Base-by-base conservation (phyloP, 1,284 basidiomycete genomes). In the Microstroma glucosiphilum region DNA sequence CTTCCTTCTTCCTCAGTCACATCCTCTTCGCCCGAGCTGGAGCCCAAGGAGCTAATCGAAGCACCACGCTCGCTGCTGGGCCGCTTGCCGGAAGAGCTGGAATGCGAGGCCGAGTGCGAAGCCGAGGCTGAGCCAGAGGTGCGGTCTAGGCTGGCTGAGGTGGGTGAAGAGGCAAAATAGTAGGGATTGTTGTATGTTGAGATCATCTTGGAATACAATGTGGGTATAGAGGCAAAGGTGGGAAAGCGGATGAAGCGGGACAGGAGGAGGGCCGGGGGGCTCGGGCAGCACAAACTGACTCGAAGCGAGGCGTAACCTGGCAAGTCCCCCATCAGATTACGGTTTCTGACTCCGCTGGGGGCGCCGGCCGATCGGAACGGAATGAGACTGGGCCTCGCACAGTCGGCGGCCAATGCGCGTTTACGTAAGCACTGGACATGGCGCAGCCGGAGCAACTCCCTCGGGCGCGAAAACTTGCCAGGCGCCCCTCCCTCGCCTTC, bases 391-490 rank as follows among this genome's bases (percentile, higher is more conserved):
- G 30, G 30, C 30, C 9, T 9, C 3, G 30, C 30, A 37, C 30
- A 3, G 30, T 9, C 30, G 9, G 30, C 30, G 3, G 30, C 30
- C 56, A 40, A 23, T 25, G 13, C 30, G 23, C 51, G 23, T 17
- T 30, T 30, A 54, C 51, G 23, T 30, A 25, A 19, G 51, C 17
- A 54, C 23, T 15, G 13, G 11, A 30, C 49, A n/a, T n/a, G 11
- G 51, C 23, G 51, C 23, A 25, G 41, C n/a, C 23, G 37, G 46
- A 62, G 62, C 63, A 62, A 62, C 61, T 57, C 21, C 25, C 37
- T 59, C 63, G 62, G 60, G 63, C 62, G 63, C 49, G 15, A 6
- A 25, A n/a, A 43, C 30, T 8, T n/a, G 9, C 19, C 46, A 43
- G 54, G 21, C 21, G 30, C 40, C 8, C 46, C 46, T n/a, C 46